phyloP scores from a whole-genome alignment of 2,329 filamentous ascomycete species.

The Exophiala alcalophila region DNA sequence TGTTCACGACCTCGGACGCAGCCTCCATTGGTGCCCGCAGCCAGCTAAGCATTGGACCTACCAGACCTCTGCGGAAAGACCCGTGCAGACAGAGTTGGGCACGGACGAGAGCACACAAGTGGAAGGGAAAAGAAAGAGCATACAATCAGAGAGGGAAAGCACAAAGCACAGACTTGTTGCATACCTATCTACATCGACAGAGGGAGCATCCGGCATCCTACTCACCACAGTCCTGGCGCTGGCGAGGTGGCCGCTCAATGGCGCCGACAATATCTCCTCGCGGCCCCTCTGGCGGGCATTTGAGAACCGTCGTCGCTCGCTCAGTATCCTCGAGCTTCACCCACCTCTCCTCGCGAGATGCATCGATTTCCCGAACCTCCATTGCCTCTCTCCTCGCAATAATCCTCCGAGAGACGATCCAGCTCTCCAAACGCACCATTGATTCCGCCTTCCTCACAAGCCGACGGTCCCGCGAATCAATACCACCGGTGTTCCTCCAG shows the following conservation, averaged over 20 bases:
- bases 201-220: no score
- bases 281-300: conserved; percentile 10
- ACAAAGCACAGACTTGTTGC: no score
- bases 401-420: conserved; percentile 20
- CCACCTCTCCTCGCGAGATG: conserved; percentile 6
- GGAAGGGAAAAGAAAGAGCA: neutral
- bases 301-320: conserved; percentile 14
- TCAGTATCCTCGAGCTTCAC: conserved; percentile 16
- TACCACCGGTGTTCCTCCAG: conserved; percentile 15
- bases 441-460: neutral
- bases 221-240: no score
- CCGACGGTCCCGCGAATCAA: neutral
- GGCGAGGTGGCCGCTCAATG: conserved; percentile 18
- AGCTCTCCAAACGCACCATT: conserved; percentile 16
- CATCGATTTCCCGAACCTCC: conserved; percentile 12
- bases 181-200: no score
- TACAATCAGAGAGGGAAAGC: neutral
- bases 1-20: neutral
- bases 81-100: conserved; percentile 7
- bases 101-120: conserved; percentile 4
- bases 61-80: neutral
- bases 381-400: conserved; percentile 28
- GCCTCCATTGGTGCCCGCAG: conserved; percentile 13
- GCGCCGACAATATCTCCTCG: conserved; percentile 17
- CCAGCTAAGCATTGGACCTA: conserved; percentile 5